Percentiles rank a stretch among this genome's conserved stretches.
phyloP scores from a whole-genome alignment of 805 yeast genomes.

The Vanderwaltozyma tropicalis region DNA sequence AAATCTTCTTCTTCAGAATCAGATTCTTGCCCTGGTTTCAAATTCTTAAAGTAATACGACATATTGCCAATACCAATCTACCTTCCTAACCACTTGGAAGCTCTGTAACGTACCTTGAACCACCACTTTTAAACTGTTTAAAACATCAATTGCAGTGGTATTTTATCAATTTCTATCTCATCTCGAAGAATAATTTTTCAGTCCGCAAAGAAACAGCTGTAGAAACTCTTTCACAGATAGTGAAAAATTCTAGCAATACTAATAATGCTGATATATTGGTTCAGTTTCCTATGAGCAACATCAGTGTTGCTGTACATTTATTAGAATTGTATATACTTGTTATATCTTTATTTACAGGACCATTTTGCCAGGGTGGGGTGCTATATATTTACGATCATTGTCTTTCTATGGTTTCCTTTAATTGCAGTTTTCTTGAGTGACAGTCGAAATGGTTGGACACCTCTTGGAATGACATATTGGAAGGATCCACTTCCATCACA shows the following conservation, averaged over 20 bases:
- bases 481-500: conserved; percentile 57
- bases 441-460: conserved; percentile 59
- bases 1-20: conserved; percentile 25
- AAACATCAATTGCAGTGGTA: background rate
- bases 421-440: conserved; percentile 68
- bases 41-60: conserved; percentile 27
- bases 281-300: too few relatives aligned
- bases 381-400: conserved; percentile 3
- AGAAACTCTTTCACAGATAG: too few relatives aligned
- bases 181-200: background rate
- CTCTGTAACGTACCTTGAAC: too few relatives aligned
- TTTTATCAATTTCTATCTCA: background rate
- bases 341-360: too few relatives aligned
- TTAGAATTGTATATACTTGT: too few relatives aligned
- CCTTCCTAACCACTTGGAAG: too few relatives aligned
- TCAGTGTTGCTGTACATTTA: too few relatives aligned
- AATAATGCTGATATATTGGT: too few relatives aligned
- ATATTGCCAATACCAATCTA: conserved; percentile 4
- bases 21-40: conserved; percentile 20
- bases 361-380: too few relatives aligned
- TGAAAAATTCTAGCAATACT: too few relatives aligned
- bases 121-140: background rate
- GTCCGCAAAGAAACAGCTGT: background rate
- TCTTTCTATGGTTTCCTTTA: conserved; percentile 59
- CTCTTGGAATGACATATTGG: conserved; percentile 44